Base-by-base conservation (phyloP, 495 filamentous ascomycete genomes). In the Trichoderma erinaceum region DNA sequence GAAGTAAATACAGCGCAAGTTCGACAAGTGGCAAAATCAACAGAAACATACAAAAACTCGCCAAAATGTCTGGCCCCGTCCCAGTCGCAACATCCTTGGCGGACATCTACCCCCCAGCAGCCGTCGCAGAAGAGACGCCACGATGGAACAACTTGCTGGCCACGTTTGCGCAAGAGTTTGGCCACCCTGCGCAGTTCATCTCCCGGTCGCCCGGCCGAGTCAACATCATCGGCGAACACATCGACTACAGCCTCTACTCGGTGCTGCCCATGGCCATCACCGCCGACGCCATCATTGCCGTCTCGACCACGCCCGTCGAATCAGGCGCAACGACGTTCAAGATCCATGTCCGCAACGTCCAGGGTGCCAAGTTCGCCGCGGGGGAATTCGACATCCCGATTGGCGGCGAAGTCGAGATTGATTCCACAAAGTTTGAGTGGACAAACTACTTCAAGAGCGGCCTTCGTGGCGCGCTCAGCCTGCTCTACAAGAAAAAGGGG, bases 161-260 rank as follows among this genome's bases (percentile, higher is more conserved):
- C 44, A 85, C 85, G 68, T 99, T 99, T 77, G 79, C 87, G 72
- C 80, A 87, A 69, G 79, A 75, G n/a, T 97, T 93, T 79, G 87
- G 85, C 68, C 82, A 85, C 48, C 80, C 77, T 15, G 87, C 93
- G 3, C 85, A 92, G 56, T 98, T 97, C 72, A 86, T 98, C 8
- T 86, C 95, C 1, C 87, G 95, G 63, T 96, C 92, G 68, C 95
- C 95, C 0, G 95, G 95, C 65, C 85, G 95, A 68, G 95, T 99
- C 69, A 98, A 98, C 82, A 95, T 99, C 76, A 97, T 99, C 73
- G 95, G 95, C 75, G 95, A 99, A 82, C 95, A 99, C 80, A 97
- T 99, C 74, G 95, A 99, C 82, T 99, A 99, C 78, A 96, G 92
- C 23, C 87, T 98, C 44, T 99, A 97, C 81, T 88, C 94, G 74